Evolutionary conservation across 371 early-diverging fungal species (phyloP).

Genomic region (Mortierella sp.): DNA sequence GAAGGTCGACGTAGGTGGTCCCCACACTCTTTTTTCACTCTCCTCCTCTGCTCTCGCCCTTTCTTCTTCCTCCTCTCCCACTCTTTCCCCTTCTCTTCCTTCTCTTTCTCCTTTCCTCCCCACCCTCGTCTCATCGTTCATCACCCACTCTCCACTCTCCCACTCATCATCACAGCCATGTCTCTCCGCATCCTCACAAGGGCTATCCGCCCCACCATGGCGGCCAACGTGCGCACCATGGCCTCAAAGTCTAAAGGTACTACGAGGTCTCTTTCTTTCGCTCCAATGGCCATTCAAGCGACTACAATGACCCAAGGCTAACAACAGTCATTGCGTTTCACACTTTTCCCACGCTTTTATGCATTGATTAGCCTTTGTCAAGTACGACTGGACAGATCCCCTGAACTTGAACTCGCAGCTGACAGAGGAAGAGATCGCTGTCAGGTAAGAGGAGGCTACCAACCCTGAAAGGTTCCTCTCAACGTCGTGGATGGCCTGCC

Average conservation of each 20-base stretch:
- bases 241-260: slow-evolving; percentile 61
- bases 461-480: too few relatives aligned
- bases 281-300: too few relatives aligned
- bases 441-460: slow-evolving; percentile 63
- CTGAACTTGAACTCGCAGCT: slow-evolving; percentile 85
- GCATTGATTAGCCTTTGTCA: slow-evolving; percentile 61
- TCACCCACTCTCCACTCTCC: slow-evolving; percentile 12
- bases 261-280: too few relatives aligned
- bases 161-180: slow-evolving; percentile 21
- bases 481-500: too few relatives aligned
- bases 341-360: not conserved
- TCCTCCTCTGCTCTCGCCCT: not conserved
- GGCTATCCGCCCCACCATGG: slow-evolving; percentile 50
- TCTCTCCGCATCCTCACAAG: slow-evolving; percentile 49
- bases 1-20: not conserved
- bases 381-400: slow-evolving; percentile 95
- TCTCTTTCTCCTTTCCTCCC: slow-evolving; percentile 4
- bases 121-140: slow-evolving; percentile 7
- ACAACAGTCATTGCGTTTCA: not conserved
- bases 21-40: not conserved
- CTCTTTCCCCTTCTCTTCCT: slow-evolving; percentile 1
- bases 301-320: too few relatives aligned
- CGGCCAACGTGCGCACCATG: slow-evolving; percentile 55
- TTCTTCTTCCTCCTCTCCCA: slow-evolving; percentile 3
- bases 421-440: slow-evolving; percentile 89